phyloP scores from a whole-genome alignment of 768 basidiomycete genomes.

The Phylloporus rhodoxanthus region DNA sequence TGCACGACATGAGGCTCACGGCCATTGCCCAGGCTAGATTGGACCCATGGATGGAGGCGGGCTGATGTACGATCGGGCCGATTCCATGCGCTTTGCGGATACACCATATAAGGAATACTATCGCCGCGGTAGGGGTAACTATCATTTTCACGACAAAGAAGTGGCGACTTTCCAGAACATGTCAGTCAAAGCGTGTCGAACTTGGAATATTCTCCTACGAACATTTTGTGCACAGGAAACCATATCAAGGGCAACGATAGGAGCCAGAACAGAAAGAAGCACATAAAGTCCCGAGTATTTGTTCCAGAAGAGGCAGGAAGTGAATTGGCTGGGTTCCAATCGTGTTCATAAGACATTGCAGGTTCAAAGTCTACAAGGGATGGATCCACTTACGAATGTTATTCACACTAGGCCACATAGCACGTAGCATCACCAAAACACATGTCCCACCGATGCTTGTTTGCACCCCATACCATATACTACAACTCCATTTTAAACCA shows the following conservation, averaged over 20 bases:
- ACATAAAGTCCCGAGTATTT: conserved; percentile 67
- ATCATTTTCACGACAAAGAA: conserved; percentile 77
- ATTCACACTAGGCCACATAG: conserved; percentile 72
- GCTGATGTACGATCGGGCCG: conserved; percentile 66
- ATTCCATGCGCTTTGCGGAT: conserved; percentile 73
- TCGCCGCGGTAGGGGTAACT: conserved; percentile 62
- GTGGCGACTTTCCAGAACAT: conserved; percentile 46
- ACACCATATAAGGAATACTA: conserved; percentile 73
- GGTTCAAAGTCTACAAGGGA: background rate
- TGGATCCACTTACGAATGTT: conserved; percentile 47
- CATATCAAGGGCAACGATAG: conserved; percentile 74
- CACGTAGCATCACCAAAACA: conserved; percentile 64
- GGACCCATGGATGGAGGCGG: conserved; percentile 56
- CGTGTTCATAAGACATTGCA: conserved; percentile 4
- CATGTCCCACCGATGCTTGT: conserved; percentile 80
- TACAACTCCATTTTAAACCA: conserved; percentile 23
- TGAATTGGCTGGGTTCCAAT: conserved; percentile 47
- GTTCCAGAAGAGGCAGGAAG: conserved; percentile 72
- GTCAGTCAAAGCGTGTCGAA: conserved; percentile 1
- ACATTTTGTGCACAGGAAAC: conserved; percentile 82
- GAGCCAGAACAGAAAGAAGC: conserved; percentile 86
- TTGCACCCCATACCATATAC: conserved; percentile 76
- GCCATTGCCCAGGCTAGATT: conserved; percentile 75
- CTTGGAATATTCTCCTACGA: conserved; percentile 23
- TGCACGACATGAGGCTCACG: conserved; percentile 65